These are phyloP conservation scores for Sphaerulina populicola DNA, from an alignment of 2,329 filamentous ascomycete species.

Conservation along the genomic window DNA sequence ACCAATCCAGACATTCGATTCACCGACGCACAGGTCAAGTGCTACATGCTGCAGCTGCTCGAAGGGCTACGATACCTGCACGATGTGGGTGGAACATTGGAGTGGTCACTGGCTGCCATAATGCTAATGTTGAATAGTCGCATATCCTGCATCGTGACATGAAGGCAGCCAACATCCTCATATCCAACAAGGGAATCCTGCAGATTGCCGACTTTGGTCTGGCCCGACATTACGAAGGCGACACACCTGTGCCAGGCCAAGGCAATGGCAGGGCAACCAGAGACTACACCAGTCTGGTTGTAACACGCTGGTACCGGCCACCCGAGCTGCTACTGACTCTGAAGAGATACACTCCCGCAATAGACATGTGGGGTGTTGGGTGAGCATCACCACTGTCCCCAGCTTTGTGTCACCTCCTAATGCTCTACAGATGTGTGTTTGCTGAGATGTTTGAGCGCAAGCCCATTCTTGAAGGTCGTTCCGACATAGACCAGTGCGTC, in stretches of 20 bases:
- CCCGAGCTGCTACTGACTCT: conserved; percentile 85
- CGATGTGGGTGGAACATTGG: conserved; percentile 44
- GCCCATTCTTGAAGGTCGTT: conserved; percentile 84
- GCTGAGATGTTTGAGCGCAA: conserved; percentile 94
- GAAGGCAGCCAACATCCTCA: conserved; percentile 96
- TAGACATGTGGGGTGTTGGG: conserved; percentile 98
- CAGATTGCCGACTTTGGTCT: conserved; percentile 97
- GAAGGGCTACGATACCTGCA: conserved; percentile 86
- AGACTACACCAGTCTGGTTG: conserved; percentile 93
- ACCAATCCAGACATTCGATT: conserved; percentile 89
- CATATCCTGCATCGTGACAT: conserved; percentile 92
- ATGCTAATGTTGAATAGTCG: conserved; percentile 25
- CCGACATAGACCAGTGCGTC: conserved; percentile 79
- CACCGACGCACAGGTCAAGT: conserved; percentile 87
- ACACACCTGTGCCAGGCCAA: conserved; percentile 63
- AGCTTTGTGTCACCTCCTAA: conserved; percentile 11
- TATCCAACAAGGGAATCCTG: conserved; percentile 85
- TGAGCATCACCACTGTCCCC: conserved; percentile 39
- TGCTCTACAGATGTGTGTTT: conserved; percentile 70
- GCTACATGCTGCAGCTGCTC: conserved; percentile 89
- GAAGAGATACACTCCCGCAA: conserved; percentile 88
- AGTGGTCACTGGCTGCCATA: no score
- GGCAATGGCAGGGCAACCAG: conserved; percentile 76
- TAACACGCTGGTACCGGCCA: conserved; percentile 93
- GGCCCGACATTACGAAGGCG: conserved; percentile 84